These are phyloP conservation scores for Claviceps arundinis DNA, from an alignment of 2,329 filamentous ascomycete species.

Conservation along the genomic window DNA sequence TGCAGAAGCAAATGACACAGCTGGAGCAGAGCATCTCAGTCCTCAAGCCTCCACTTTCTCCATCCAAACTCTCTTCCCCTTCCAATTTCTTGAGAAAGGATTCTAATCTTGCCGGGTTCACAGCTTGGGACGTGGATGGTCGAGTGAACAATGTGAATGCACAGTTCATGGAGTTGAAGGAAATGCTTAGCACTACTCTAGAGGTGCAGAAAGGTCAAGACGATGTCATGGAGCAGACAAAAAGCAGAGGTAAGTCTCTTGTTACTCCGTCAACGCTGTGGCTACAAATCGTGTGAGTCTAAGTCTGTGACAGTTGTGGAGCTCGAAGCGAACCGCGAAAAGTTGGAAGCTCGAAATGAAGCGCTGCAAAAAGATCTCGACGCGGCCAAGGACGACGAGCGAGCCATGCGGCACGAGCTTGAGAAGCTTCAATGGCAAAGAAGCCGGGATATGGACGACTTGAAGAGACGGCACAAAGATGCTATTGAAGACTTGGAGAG, in stretches of 20 bases:
- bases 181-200: conserved; percentile 57
- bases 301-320: conserved; percentile 27
- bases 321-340: conserved; percentile 34
- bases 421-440: conserved; percentile 25
- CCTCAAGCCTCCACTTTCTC: conserved; percentile 22
- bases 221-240: conserved; percentile 61
- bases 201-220: conserved; percentile 57
- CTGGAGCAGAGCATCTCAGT: conserved; percentile 20
- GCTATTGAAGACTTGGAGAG: conserved; percentile 21
- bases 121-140: conserved; percentile 70
- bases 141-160: conserved; percentile 65
- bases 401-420: conserved; percentile 21
- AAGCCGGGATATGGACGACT: conserved; percentile 38
- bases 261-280: background rate
- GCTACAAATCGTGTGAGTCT: background rate
- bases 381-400: conserved; percentile 21
- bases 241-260: conserved; percentile 50
- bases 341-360: conserved; percentile 32
- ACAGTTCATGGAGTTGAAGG: conserved; percentile 57
- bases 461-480: conserved; percentile 26
- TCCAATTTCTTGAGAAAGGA: conserved; percentile 54
- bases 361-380: conserved; percentile 52
- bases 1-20: conserved; percentile 19
- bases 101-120: conserved; percentile 52
- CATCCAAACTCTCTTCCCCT: conserved; percentile 29